Evolutionary conservation across 805 yeast genomes (phyloP), one percentile per base, ranked within the genome.

Genomic region (Ogataea populi-albae): DNA sequence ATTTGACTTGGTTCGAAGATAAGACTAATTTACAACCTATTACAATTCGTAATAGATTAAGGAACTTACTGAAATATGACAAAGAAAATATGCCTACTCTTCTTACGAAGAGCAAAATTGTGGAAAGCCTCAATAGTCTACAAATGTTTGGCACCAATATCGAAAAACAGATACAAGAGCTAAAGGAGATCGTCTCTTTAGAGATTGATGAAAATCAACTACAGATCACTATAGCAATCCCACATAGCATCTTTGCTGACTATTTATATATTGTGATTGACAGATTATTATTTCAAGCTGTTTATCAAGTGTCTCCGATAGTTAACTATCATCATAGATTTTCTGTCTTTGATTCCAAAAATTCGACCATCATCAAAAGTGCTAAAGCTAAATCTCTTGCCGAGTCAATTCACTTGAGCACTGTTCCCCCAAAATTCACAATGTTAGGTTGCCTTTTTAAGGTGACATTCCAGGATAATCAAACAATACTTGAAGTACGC

Each of bases 1-100:
- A 46, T 1, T 43, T 84, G 0, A 32, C 41, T 0, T 85, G 93
- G 91, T 77, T 79, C 51, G 89, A 84, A 48, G 95, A 86, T 48
- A 51, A 60, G 2, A 77, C 91, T 0, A 86, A 86, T 45, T 49
- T 50, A 3, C 78, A 80, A 45, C 59, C 68, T 2, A 64, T 79
- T 29, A 83, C 91, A 0, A 47, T 61, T 23, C 63, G 95, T 32
- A 85, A 85, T 47, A 58, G 68, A 12, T 61, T 77, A 3, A 63
- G 93, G 24, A 57, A 60, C 26, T 43, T 46, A 20, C 30, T 56
- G 20, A 40, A 43, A 27, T 32, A 38, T 3, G 34, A 25, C 15
- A 16, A 34, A 5, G 17, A 27, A 20, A 30, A 17, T 11, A 27
- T 52, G 11, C 59, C 59, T 9, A 27, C 32, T 14, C 43, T 43